Conservation (phyloP, 495 filamentous ascomycete genomes). For the Schizothecium vesticola region DNA sequence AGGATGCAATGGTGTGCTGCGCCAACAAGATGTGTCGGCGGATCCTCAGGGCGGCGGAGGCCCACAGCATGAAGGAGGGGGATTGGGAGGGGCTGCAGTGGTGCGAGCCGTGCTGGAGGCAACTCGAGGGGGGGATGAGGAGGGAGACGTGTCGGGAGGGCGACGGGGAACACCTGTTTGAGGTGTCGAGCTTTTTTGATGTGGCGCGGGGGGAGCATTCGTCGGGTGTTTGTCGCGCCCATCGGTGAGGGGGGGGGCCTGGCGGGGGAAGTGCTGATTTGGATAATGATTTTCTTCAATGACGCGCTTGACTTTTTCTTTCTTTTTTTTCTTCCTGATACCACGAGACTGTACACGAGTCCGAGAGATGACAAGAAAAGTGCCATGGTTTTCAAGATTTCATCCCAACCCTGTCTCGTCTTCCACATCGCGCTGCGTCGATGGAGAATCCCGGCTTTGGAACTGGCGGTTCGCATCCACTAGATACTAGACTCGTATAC, state of each 20-base stretch:
- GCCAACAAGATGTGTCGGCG: constrained; percentile 1
- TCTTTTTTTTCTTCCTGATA: not conserved
- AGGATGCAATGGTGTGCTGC: not conserved
- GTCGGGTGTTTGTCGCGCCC: not conserved
- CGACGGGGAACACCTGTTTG: not conserved
- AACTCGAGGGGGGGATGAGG: not conserved
- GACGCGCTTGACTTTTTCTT: not conserved
- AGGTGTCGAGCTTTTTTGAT: not conserved
- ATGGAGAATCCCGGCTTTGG: too few relatives aligned
- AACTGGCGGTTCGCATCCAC: too few relatives aligned
- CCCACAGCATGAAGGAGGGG: not conserved
- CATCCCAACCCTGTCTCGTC: too few relatives aligned
- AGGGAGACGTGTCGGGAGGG: not conserved
- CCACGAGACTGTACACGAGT: not conserved
- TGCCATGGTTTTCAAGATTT: not conserved
- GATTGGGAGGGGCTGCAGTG: not conserved
- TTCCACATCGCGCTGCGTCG: too few relatives aligned
- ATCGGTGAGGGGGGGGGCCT: not conserved
- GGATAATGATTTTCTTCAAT: not conserved
- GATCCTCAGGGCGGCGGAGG: not conserved
- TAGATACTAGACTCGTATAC: too few relatives aligned
- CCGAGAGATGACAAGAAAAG: not conserved
- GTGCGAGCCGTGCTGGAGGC: not conserved
- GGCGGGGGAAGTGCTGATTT: not conserved
- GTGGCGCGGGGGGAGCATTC: not conserved